phyloP scores from a whole-genome alignment of 1,139 yeast genomes.

The Tardiomyces depauwii region DNA sequence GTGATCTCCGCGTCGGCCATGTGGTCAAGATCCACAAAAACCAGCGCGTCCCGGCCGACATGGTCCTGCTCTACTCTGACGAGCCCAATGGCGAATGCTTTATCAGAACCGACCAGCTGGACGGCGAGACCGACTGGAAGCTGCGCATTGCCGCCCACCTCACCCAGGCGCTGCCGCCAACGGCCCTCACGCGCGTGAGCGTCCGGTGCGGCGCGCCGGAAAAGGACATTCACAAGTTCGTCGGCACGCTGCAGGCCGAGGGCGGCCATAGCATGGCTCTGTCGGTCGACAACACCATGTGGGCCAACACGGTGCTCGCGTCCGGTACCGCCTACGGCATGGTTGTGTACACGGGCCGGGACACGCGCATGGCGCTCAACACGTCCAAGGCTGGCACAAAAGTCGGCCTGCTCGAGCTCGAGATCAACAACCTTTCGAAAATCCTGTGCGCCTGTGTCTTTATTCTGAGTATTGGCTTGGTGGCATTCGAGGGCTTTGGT shows the following conservation, averaged over 20 bases:
- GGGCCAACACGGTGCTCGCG: slow-evolving; percentile 98
- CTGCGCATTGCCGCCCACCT: slow-evolving; percentile 62
- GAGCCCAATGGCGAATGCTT: slow-evolving; percentile 80
- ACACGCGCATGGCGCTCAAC: slow-evolving; percentile 90
- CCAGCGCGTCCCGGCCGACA: slow-evolving; percentile 85
- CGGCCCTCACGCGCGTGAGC: slow-evolving; percentile 36
- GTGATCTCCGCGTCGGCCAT: slow-evolving; percentile 75
- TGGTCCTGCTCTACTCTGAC: slow-evolving; percentile 73
- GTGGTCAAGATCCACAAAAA: slow-evolving; percentile 73
- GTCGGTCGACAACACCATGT: slow-evolving; percentile 80
- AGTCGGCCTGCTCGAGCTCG: slow-evolving; percentile 80
- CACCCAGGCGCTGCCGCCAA: slow-evolving; percentile 49
- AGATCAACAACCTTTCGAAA: slow-evolving; percentile 81
- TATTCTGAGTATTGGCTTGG: slow-evolving; percentile 62
- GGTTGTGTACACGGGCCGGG: slow-evolving; percentile 80
- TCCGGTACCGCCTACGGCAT: slow-evolving; percentile 87
- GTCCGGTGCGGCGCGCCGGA: slow-evolving; percentile 69
- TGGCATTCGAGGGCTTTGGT: slow-evolving; percentile 68
- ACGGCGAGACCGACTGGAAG: slow-evolving; percentile 99
- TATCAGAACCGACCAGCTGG: slow-evolving; percentile 93
- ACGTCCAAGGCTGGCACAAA: slow-evolving; percentile 86
- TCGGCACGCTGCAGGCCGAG: slow-evolving; percentile 55
- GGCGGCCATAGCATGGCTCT: slow-evolving; percentile 54
- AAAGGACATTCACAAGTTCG: slow-evolving; percentile 69
- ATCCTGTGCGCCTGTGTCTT: slow-evolving; percentile 83